Evolutionary conservation across 2,329 filamentous ascomycete species (phyloP).

Genomic region (Shiraia sp.): DNA sequence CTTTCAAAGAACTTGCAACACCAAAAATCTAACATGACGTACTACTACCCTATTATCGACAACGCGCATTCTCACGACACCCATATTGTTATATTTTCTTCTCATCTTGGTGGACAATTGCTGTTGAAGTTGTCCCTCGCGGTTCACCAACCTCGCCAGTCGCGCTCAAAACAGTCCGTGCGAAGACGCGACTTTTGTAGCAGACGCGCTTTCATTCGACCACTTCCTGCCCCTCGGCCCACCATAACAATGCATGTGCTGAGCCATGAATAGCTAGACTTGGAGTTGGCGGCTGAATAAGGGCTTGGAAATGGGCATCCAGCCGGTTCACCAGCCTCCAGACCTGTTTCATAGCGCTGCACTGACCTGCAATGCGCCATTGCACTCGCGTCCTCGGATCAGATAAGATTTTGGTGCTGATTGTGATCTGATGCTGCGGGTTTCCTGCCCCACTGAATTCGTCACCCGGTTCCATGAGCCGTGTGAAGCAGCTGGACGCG

Average conservation of each 20-base stretch:
- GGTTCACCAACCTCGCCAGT: slow-evolving; percentile 31
- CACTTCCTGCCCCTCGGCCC: slow-evolving; percentile 20
- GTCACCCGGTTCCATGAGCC: slow-evolving; percentile 7
- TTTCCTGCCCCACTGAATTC: slow-evolving; percentile 11
- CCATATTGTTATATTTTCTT: slow-evolving; percentile 11
- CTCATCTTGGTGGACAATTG: slow-evolving; percentile 3
- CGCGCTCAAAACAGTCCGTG: slow-evolving; percentile 28
- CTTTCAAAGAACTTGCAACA: slow-evolving; percentile 1
- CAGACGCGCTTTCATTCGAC: slow-evolving; percentile 38
- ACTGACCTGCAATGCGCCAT: slow-evolving; percentile 19
- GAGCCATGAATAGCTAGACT: slow-evolving; percentile 26
- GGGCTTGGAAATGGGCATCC: slow-evolving; percentile 32
- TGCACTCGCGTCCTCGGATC: slow-evolving; percentile 23
- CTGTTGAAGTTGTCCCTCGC: slow-evolving; percentile 13
- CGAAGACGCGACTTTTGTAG: slow-evolving; percentile 28
- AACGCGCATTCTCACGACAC: slow-evolving; percentile 16
- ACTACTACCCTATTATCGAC: not conserved
- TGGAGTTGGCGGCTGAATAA: slow-evolving; percentile 32
- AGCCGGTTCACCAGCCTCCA: not conserved
- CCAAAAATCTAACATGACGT: not conserved
- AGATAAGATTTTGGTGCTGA: slow-evolving; percentile 29
- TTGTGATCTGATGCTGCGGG: slow-evolving; percentile 11
- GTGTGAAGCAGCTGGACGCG: too few species aligned
- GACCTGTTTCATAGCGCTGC: slow-evolving; percentile 13
- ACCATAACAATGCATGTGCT: slow-evolving; percentile 35